Conservation (phyloP, 768 basidiomycete genomes). For the Suillus sp. region DNA sequence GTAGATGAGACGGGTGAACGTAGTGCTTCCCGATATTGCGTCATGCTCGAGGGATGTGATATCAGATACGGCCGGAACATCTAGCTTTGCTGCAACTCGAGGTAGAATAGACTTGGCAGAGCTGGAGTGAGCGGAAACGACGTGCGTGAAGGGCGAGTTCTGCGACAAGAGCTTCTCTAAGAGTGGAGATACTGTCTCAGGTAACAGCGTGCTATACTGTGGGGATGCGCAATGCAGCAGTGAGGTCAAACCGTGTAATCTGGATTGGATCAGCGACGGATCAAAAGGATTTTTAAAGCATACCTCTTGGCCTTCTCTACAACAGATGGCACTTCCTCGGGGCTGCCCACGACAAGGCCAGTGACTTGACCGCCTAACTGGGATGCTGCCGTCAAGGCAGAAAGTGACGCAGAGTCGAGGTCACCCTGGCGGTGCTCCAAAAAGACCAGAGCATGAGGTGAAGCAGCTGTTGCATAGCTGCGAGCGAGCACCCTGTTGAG, state of each 20-base stretch:
- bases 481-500: conserved; percentile 31
- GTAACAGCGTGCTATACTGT: conserved; percentile 56
- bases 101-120: conserved; percentile 92
- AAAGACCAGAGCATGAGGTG: conserved; percentile 75
- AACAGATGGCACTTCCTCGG: conserved; percentile 64
- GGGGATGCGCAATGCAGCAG: conserved; percentile 72
- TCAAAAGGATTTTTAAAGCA: conserved; percentile 14
- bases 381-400: conserved; percentile 89
- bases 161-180: conserved; percentile 72
- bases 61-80: conserved; percentile 85
- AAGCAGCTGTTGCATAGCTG: conserved; percentile 53
- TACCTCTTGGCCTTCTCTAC: conserved; percentile 85
- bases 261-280: conserved; percentile 29
- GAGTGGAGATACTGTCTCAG: conserved; percentile 66
- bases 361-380: conserved; percentile 76
- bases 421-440: conserved; percentile 80
- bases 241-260: conserved; percentile 67
- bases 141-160: conserved; percentile 77
- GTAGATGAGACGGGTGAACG: conserved; percentile 93
- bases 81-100: conserved; percentile 86
- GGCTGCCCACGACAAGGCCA: conserved; percentile 63
- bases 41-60: conserved; percentile 70
- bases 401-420: conserved; percentile 82
- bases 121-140: conserved; percentile 91
- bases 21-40: conserved; percentile 67